Evolutionary conservation across 1,284 basidiomycete genomes (phyloP).

Genomic region (Rhizoctonia solani): DNA sequence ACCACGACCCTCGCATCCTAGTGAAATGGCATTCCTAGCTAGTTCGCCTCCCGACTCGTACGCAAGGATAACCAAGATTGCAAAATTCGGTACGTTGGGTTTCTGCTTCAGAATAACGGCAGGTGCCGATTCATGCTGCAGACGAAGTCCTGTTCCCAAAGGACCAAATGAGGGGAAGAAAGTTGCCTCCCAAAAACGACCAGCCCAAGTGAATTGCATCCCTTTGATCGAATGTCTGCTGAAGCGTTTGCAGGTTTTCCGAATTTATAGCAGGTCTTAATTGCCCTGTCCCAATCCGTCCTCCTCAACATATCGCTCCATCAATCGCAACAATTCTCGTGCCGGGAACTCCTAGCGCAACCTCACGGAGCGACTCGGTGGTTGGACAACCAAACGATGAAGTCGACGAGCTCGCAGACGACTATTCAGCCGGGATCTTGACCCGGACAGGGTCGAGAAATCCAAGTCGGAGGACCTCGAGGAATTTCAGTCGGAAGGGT

Average conservation of each 20-base stretch:
- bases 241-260: background rate
- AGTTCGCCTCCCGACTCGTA: background rate
- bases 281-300: background rate
- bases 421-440: slow-evolving; percentile 1
- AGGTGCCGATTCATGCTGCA: background rate
- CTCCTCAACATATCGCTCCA: background rate
- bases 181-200: background rate
- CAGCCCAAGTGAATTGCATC: background rate
- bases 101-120: background rate
- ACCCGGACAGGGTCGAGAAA: background rate
- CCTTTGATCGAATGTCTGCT: background rate
- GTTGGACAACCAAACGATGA: slow-evolving; percentile 6
- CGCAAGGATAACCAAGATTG: slow-evolving; percentile 2
- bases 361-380: slow-evolving; percentile 15
- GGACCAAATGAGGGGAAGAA: slow-evolving; percentile 11
- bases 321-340: slow-evolving; percentile 19
- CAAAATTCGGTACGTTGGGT: no score
- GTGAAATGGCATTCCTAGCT: slow-evolving; percentile 12
- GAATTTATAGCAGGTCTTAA: background rate
- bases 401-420: slow-evolving; percentile 15
- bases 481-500: background rate
- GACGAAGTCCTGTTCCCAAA: slow-evolving; percentile 27
- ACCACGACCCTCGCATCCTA: slow-evolving; percentile 3
- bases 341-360: slow-evolving; percentile 13
- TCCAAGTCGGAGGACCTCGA: background rate